phyloP scores from a whole-genome alignment of 75 land plant genomes.

The Adiantum capillusveneris region DNA sequence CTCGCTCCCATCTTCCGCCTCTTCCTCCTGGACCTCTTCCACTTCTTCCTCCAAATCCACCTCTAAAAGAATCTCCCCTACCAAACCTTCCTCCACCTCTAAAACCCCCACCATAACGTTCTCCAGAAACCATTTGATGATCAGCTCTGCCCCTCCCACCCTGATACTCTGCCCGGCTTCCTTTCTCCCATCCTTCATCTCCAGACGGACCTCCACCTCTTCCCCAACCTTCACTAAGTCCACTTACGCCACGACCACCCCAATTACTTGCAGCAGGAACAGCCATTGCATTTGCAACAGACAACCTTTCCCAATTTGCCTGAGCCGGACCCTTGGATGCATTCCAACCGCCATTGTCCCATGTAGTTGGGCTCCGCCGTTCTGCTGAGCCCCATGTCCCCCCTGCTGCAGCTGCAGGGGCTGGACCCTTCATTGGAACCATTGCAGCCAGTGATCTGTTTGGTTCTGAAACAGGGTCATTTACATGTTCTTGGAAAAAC shows the following conservation, averaged over 20 bases:
- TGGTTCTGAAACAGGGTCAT: conserved; percentile 61
- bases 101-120: conserved; percentile 23
- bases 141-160: neutral
- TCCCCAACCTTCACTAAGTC: conserved; percentile 21
- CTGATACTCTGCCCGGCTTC: neutral
- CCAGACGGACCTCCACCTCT: conserved; percentile 19
- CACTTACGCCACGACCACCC: neutral
- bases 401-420: conserved; percentile 30
- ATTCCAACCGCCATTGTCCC: conserved; percentile 19
- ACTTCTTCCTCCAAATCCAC: conserved; percentile 5
- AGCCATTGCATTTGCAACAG: conserved; percentile 40
- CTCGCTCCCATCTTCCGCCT: conserved; percentile 4
- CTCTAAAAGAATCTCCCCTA: neutral
- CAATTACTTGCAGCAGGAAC: conserved; percentile 14
- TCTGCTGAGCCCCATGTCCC: conserved; percentile 34
- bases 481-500: conserved; percentile 77
- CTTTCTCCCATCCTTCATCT: conserved; percentile 6
- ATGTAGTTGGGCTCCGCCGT: conserved; percentile 22
- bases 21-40: conserved; percentile 6
- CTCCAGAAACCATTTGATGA: conserved; percentile 12
- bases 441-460: conserved; percentile 72
- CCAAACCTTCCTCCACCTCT: conserved; percentile 16
- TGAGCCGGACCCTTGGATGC: neutral
- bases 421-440: conserved; percentile 81
- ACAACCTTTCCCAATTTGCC: conserved; percentile 32